These are phyloP conservation scores for Sporothrix variecibatus DNA, from an alignment of 2,329 filamentous ascomycete genomes.

Conservation along the genomic window DNA sequence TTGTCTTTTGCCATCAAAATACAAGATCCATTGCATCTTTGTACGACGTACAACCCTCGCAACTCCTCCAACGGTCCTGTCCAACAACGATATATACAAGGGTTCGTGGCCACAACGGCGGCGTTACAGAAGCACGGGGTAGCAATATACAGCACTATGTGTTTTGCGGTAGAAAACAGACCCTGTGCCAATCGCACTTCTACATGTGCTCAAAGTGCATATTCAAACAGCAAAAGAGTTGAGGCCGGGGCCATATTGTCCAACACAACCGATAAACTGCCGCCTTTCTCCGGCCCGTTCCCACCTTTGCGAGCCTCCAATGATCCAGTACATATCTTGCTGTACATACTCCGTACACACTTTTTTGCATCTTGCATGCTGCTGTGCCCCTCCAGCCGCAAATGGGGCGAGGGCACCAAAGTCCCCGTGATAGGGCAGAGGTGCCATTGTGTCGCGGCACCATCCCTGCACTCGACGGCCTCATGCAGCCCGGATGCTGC, in stretches of 20 bases:
- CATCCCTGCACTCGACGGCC: not conserved
- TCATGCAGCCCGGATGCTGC: slow-evolving; percentile 10
- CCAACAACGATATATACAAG: not conserved
- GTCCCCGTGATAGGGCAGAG: not conserved
- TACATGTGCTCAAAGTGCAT: not conserved
- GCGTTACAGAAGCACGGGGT: slow-evolving; percentile 20
- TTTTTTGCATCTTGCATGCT: not conserved
- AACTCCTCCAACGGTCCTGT: slow-evolving; percentile 3
- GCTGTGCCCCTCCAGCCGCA: slow-evolving; percentile 4
- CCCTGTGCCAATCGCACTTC: not conserved
- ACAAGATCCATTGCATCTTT: not conserved
- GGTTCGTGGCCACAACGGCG: slow-evolving; percentile 6
- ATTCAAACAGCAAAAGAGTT: not conserved
- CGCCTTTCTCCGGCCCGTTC: slow-evolving; percentile 2
- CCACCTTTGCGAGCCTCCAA: not conserved
- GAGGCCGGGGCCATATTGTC: not conserved
- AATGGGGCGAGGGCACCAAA: not conserved
- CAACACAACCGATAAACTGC: not conserved
- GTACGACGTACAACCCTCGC: not conserved
- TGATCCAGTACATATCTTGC: too few species aligned
- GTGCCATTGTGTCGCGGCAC: not conserved
- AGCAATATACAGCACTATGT: slow-evolving; percentile 15
- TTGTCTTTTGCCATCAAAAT: not conserved
- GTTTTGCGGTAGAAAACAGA: slow-evolving; percentile 2
- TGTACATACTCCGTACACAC: not conserved